Conservation (phyloP, 805 yeast species). For the Torulaspora indica region DNA sequence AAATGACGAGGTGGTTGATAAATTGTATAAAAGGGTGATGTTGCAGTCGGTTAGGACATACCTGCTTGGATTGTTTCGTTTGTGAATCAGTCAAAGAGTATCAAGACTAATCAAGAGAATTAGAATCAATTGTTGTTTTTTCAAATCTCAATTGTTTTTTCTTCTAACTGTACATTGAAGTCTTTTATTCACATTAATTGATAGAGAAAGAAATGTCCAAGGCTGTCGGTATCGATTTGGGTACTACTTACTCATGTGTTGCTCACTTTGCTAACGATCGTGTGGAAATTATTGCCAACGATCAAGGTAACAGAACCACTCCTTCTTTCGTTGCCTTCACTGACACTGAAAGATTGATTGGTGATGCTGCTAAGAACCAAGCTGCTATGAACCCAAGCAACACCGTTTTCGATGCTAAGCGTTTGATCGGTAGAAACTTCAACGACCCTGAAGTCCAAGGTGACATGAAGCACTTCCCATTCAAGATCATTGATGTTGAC, state of each 20-base stretch:
- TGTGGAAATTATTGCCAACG: conserved; percentile 93
- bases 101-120: conserved; percentile 1
- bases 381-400: conserved; percentile 94
- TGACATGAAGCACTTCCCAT: conserved; percentile 76
- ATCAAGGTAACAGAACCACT: conserved; percentile 97
- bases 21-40: conserved; percentile 10
- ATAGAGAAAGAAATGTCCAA: conserved; percentile 32
- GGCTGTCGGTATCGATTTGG: conserved; percentile 79
- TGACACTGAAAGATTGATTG: conserved; percentile 89
- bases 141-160: background rate
- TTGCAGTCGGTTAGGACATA: background rate
- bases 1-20: conserved; percentile 5
- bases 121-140: conserved; percentile 4
- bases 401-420: conserved; percentile 93
- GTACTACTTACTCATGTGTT: conserved; percentile 97
- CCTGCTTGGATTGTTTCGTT: background rate
- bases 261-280: conserved; percentile 81
- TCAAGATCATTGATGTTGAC: conserved; percentile 65
- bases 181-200: background rate
- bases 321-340: conserved; percentile 97
- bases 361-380: conserved; percentile 98
- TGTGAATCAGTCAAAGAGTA: background rate
- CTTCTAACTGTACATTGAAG: conserved; percentile 2
- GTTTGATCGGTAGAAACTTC: conserved; percentile 75
- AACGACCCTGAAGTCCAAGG: conserved; percentile 54